Evolutionary conservation across 176 grass and related monocot genomes (phyloP).

Genomic region (Saccharum spontaneum): DNA sequence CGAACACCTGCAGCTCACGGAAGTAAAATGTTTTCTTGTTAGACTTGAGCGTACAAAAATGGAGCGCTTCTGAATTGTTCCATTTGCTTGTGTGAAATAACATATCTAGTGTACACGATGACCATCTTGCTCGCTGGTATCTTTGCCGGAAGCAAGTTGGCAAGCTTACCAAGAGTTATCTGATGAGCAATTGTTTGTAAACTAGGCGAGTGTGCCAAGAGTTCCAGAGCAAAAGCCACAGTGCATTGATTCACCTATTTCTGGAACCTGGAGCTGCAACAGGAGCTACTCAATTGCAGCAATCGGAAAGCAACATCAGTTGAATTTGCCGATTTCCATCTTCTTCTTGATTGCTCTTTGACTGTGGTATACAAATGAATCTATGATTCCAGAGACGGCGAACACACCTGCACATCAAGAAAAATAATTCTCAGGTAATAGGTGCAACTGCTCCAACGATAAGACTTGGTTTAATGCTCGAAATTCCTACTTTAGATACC

Average conservation of each 20-base stretch:
- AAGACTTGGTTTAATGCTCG: not conserved
- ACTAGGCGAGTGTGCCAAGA: not conserved
- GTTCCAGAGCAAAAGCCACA: conserved; percentile 17
- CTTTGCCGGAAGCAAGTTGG: conserved; percentile 14
- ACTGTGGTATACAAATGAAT: conserved; percentile 92
- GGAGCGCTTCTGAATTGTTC: conserved; percentile 27
- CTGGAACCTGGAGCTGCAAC: not conserved
- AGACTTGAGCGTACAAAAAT: conserved; percentile 24
- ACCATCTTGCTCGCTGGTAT: conserved; percentile 22
- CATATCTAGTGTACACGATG: conserved; percentile 17
- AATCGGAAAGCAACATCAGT: conserved; percentile 36
- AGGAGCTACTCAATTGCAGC: conserved; percentile 12
- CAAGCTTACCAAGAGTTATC: not conserved
- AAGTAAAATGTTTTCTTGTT: conserved; percentile 13
- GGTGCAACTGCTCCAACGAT: conserved; percentile 4
- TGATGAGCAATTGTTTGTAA: conserved; percentile 14
- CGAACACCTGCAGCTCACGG: conserved; percentile 9
- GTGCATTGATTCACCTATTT: not conserved
- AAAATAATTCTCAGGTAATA: not conserved
- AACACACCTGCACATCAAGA: conserved; percentile 79
- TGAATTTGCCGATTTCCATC: conserved; percentile 96
- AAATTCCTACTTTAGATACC: not conserved
- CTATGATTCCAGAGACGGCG: conserved; percentile 93
- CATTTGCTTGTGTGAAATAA: conserved; percentile 10
- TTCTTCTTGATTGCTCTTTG: conserved; percentile 98